Percentiles rank a stretch among this genome's conserved stretches.
phyloP scores from a whole-genome alignment of 495 filamentous ascomycete genomes.

The Neurospora intermedia region DNA sequence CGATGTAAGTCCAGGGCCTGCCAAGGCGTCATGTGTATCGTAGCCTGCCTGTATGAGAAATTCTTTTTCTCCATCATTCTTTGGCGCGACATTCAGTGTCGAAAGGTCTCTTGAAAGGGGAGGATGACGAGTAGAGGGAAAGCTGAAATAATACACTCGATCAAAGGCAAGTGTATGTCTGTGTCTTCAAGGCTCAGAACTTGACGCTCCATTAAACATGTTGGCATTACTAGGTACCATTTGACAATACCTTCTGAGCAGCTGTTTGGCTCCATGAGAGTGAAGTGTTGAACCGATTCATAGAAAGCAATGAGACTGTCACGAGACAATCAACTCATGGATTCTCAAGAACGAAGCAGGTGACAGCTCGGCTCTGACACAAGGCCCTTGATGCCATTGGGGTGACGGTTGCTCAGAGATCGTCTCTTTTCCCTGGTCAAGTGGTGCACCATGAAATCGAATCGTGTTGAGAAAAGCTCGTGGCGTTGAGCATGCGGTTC shows the following conservation, averaged over 20 bases:
- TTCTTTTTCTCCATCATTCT: not conserved
- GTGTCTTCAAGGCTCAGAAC: not conserved
- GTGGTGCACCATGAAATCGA: not conserved
- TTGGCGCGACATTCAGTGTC: not conserved
- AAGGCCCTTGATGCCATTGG: not conserved
- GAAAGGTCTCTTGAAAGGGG: not conserved
- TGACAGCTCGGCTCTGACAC: not conserved
- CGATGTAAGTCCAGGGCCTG: not conserved
- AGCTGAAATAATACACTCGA: not conserved
- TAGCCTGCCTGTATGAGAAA: not conserved
- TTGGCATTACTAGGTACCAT: not conserved
- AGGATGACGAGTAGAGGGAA: not conserved
- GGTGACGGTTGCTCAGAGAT: not conserved
- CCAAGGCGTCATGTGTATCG: not conserved
- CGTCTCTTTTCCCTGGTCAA: not conserved
- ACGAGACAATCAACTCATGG: not conserved
- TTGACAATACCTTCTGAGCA: not conserved
- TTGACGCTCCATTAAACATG: not conserved
- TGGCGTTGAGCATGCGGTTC: not conserved
- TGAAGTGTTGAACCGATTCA: not conserved
- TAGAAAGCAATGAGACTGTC: not conserved
- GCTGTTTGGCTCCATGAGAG: not conserved
- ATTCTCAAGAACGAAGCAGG: not conserved
- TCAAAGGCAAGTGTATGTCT: not conserved
- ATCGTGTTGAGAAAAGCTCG: not conserved